Evolutionary conservation across 257 asterid genomes (phyloP).

Genomic region (Penstemon eatonii): DNA sequence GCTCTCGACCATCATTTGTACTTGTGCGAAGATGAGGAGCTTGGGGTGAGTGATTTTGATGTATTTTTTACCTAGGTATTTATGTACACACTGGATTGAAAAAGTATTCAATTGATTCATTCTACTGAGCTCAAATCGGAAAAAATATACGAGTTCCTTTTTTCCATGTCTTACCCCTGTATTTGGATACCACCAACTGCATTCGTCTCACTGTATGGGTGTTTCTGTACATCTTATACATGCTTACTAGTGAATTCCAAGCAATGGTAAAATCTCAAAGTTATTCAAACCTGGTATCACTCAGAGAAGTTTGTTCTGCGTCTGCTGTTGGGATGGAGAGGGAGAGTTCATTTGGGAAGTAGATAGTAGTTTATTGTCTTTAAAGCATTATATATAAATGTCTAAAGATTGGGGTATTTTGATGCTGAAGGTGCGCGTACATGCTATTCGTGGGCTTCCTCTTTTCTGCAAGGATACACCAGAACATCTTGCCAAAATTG

Average conservation of each 20-base stretch:
- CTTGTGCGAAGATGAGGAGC: conserved; percentile 84
- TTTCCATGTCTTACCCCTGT: conserved; percentile 12
- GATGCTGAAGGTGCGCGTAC: conserved; percentile 76
- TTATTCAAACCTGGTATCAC: not conserved
- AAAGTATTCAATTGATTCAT: not conserved
- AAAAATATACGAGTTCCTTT: no score
- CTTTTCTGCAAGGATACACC: conserved; percentile 95
- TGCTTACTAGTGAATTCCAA: not conserved
- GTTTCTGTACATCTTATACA: not conserved
- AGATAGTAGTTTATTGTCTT: not conserved
- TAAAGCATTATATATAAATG: not conserved
- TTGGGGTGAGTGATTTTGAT: conserved; percentile 53
- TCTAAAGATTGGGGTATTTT: conserved; percentile 23
- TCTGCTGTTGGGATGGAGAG: conserved; percentile 5
- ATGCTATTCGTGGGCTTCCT: conserved; percentile 93
- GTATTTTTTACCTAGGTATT: conserved; percentile 12
- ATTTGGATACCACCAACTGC: conserved; percentile 1
- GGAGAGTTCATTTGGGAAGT: not conserved
- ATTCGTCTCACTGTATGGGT: not conserved
- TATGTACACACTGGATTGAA: not conserved
- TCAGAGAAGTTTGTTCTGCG: conserved; percentile 8
- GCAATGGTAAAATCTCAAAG: not conserved
- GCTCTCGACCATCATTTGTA: conserved; percentile 81
- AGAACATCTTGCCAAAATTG: conserved; percentile 70
- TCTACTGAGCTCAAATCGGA: not conserved